Base-by-base conservation (phyloP, 2,329 filamentous ascomycete species). In the Thelonectria discophora region DNA sequence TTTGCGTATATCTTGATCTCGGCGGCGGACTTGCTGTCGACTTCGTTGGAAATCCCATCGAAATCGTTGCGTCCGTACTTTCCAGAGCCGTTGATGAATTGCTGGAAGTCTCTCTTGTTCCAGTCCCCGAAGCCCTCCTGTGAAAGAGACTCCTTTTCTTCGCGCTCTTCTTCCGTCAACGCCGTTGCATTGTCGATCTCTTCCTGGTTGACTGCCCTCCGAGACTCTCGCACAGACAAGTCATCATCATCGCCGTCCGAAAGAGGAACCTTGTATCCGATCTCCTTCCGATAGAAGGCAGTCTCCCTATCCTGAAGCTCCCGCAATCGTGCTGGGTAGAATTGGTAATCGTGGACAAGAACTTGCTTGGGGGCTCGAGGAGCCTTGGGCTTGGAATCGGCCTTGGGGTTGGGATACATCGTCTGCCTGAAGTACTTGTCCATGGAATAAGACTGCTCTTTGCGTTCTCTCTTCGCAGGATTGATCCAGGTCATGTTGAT, bases 341-440 rank as follows among this genome's bases (percentile, higher is more conserved):
- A 99, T 73, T 99, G 95, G 77, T 97, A 98, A 77, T 99, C 95
- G 72, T 98, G 94, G 42, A 97, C 91, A 4, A 88, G 82, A 54
- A 97, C 88, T 75, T 99, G 95, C 79, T 96, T 97, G 1, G 95
- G 95, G 10, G 95, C 93, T 58, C 94, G 89, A n/a, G 95, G 96
- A 18, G 95, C 92, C 79, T 97, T 97, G 9, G 94, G 94, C 77
- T 97, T 97, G 24, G 91, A 86, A 64, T 97, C 93, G 40, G 92
- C 90, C 88, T 77, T 93, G 88, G 92, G 95, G 37, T 87, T 85
- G 11, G 84, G 84, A 70, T 91, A 91, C 73, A 99, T 86, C 10
- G 93, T 92, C 72, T 96, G 90, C 67, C 94, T 90, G 80, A 98
- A 99, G 80, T 99, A 99, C 77, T 97, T 97, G 76, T 99, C 96